phyloP scores from a whole-genome alignment of 208 protist species.

The Trypanosoma avium region DNA sequence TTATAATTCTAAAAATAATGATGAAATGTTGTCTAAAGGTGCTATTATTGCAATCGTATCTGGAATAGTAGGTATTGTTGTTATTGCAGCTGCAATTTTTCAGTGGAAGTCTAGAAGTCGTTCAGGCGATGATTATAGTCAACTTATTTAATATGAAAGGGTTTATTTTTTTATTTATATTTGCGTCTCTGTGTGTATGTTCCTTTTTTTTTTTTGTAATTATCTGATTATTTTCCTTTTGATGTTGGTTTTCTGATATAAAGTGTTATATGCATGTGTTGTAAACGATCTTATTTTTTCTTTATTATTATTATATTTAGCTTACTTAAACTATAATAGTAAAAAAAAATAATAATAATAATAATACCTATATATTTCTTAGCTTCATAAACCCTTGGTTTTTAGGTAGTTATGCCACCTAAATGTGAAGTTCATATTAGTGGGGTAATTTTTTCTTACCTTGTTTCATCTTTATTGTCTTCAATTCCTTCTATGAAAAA shows the following conservation, averaged over 20 bases:
- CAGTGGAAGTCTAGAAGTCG: conserved; percentile 22
- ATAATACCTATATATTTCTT: neutral
- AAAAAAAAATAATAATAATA: neutral
- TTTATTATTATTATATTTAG: too few species aligned
- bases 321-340: too few species aligned
- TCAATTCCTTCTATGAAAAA: conserved; percentile 21
- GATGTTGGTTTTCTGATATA: too few species aligned
- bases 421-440: conserved; percentile 45
- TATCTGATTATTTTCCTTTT: too few species aligned
- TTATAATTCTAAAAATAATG: neutral
- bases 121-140: conserved; percentile 16
- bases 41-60: conserved; percentile 19
- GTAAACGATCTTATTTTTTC: too few species aligned
- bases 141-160: conserved; percentile 25
- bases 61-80: conserved; percentile 19
- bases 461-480: conserved; percentile 37
- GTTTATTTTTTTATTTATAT: too few species aligned
- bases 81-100: conserved; percentile 14
- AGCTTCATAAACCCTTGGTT: neutral
- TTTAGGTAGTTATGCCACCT: conserved; percentile 1
- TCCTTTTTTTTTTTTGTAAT: conserved; percentile 9
- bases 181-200: neutral
- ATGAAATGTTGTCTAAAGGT: conserved; percentile 10
- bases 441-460: conserved; percentile 43
- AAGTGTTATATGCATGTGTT: too few species aligned